A percentile compares a stretch with the other conserved stretches of the same genome.
phyloP scores from a whole-genome alignment of 140 eudicot genomes.

The Senecio squalidus region DNA sequence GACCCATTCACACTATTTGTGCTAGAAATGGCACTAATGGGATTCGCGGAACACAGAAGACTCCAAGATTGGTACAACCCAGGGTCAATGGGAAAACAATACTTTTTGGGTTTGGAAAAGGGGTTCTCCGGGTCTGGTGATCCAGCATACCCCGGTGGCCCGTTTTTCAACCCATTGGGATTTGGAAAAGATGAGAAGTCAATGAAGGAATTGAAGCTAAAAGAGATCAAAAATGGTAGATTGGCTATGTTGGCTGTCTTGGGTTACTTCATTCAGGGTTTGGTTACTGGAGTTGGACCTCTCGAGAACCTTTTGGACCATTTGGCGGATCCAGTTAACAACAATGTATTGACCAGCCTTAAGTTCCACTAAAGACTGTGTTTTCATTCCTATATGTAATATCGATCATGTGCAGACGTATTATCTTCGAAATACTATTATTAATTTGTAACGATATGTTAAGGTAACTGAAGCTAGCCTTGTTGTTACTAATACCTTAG shows the following conservation, averaged over 20 bases:
- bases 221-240: slow-evolving; percentile 95
- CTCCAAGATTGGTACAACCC: slow-evolving; percentile 94
- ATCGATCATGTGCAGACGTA: slow-evolving; percentile 65
- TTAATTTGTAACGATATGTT: slow-evolving; percentile 28
- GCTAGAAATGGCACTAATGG: slow-evolving; percentile 90
- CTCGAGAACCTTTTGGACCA: slow-evolving; percentile 88
- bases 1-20: slow-evolving; percentile 85
- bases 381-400: slow-evolving; percentile 28
- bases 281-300: slow-evolving; percentile 97
- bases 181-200: slow-evolving; percentile 95
- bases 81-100: slow-evolving; percentile 96
- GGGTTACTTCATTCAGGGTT: slow-evolving; percentile 86
- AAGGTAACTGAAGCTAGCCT: slow-evolving; percentile 18
- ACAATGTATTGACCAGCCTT: slow-evolving; percentile 94
- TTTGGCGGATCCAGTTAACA: slow-evolving; percentile 97
- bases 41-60: slow-evolving; percentile 95
- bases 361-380: slow-evolving; percentile 64
- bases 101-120: slow-evolving; percentile 91
- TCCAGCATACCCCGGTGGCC: slow-evolving; percentile 99
- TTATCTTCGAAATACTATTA: slow-evolving; percentile 22
- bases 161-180: slow-evolving; percentile 94
- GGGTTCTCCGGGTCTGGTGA: slow-evolving; percentile 79
- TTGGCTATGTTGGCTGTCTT: slow-evolving; percentile 94
- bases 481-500: slow-evolving; percentile 4
- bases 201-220: slow-evolving; percentile 81